phyloP scores from a whole-genome alignment of 1,284 basidiomycete genomes.

The Termitomyces sp. region DNA sequence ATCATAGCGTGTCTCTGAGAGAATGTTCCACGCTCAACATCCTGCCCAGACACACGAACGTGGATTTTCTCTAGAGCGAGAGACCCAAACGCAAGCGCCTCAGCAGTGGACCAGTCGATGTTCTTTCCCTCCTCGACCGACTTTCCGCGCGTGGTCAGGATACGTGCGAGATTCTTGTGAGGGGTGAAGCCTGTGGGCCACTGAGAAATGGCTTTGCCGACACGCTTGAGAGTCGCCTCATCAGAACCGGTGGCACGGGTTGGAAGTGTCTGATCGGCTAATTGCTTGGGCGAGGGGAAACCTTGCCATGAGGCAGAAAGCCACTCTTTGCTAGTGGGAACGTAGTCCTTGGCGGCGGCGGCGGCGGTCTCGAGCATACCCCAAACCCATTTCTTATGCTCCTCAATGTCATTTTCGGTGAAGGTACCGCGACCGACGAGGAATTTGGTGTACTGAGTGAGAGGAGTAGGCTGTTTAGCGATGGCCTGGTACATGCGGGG shows the following conservation, averaged over 20 bases:
- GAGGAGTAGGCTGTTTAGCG: constrained; percentile 87
- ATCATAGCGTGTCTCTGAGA: constrained; percentile 98
- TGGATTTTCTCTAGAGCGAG: constrained; percentile 92
- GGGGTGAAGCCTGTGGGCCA: constrained; percentile 85
- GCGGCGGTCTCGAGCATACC: constrained; percentile 95
- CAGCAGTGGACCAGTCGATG: constrained; percentile 99
- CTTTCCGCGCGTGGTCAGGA: constrained; percentile 85
- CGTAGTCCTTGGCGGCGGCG: constrained; percentile 89
- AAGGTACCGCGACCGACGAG: constrained; percentile 92
- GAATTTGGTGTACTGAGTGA: constrained; percentile 90
- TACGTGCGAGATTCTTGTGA: constrained; percentile 93
- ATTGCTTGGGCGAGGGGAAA: constrained; percentile 95
- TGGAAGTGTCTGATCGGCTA: constrained; percentile 89
- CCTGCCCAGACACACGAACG: constrained; percentile 95
- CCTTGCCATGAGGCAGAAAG: constrained; percentile 97
- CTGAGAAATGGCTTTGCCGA: constrained; percentile 84
- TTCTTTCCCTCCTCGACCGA: constrained; percentile 85
- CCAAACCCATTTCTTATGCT: constrained; percentile 99
- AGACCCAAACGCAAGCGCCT: constrained; percentile 94
- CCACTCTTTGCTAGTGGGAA: constrained; percentile 93
- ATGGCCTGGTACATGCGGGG: constrained; percentile 99
- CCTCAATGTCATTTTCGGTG: constrained; percentile 94
- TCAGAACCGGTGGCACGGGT: constrained; percentile 84
- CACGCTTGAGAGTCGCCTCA: constrained; percentile 73
- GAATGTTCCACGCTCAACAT: constrained; percentile 99